Evolutionary conservation across 1,139 yeast genomes (phyloP), one percentile per base, ranked within the genome.

Genomic region (Torulaspora globosa): DNA sequence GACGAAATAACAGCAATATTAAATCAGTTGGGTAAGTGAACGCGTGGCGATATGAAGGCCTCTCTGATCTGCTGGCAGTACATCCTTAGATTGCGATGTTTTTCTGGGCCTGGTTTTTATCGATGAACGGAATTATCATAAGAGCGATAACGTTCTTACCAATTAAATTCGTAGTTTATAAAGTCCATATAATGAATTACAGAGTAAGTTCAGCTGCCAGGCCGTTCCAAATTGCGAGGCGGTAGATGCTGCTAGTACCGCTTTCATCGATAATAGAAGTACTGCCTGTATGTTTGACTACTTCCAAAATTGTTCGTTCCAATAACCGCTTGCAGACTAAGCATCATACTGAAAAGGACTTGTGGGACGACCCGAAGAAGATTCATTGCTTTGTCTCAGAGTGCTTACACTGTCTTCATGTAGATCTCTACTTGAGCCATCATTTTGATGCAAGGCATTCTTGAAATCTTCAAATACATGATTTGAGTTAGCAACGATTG

Each of bases 21-120:
- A n/a, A 59, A 55, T 41, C 63, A 61, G 43, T 35, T 61, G 31
- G 57, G 58, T 18, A 53, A 70, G 67, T 50, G 71, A 56, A 26
- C 3, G 4, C 2, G 10, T 26, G 29, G 10, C 29, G 6, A n/a
- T n/a, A 3, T 11, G 3, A 8, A 26, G n/a, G 29, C 12, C 12
- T 11, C 23, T 21, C 23, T 21, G 8, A 21, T 21, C 23, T 21
- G 23, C 23, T 21, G 23, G 23, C 23, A 21, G 23, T 21, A 21
- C 5, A 21, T 6, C 23, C 23, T 21, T 21, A 21, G 23, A 21
- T 21, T 21, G 8, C 23, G 23, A 21, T 21, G 23, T 21, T 21
- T 6, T 21, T 8, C 9, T 21, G 23, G 23, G 23, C 8, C 23
- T 3, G 6, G 23, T 3, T 21, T 21, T 21, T 21, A 21, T 7